Evolutionary conservation across 768 basidiomycete species (phyloP), one percentile per base, ranked within the genome.

Genomic region (Kwoniella mangroviensis): DNA sequence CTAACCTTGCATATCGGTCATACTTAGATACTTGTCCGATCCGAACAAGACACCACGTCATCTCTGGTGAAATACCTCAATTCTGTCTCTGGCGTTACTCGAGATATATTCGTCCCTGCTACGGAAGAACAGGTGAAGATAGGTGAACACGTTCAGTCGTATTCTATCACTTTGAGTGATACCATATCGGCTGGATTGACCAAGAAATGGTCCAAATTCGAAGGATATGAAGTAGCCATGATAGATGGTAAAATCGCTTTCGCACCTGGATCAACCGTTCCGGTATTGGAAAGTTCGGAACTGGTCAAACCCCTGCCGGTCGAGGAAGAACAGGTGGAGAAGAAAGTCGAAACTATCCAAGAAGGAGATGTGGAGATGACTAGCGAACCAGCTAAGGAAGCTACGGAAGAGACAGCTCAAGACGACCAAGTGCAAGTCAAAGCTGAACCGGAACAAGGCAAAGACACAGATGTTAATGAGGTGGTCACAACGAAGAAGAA

Each of bases 181-280:
- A 90, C 90, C 71, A 85, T 98, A 51, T 85, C 98, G 70, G 87
- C 87, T 5, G 88, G 89, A 2, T 83, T 97, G 73, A 89, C 89
- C 79, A 90, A 94, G 26, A 79, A 80, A 60, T 83, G 82, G 89
- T 95, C 96, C 12, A 87, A 90, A 94, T 98, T 97, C 80, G 97
- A 98, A 78, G 96, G 98, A 81, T 98, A 94, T 77, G 94, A 98
- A 83, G 91, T 99, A 55, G 94, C 92, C 19, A 95, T 90, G 82
- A 89, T 99, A 54, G 89, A 90, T 22, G 97, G 97, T 22, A 88
- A 91, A n/a, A 89, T 98, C 41, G 87, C 90, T 3, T 88, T 90
- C 40, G 90, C 92, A 67, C 89, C 93, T 19, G 93, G 90, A 71
- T 93, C 95, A 2, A 92, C 90, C 5, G 90, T 98, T 64, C 94